These are phyloP conservation scores for Aspergillus saccharolyticus DNA, from an alignment of 495 filamentous ascomycete species.

Conservation along the genomic window DNA sequence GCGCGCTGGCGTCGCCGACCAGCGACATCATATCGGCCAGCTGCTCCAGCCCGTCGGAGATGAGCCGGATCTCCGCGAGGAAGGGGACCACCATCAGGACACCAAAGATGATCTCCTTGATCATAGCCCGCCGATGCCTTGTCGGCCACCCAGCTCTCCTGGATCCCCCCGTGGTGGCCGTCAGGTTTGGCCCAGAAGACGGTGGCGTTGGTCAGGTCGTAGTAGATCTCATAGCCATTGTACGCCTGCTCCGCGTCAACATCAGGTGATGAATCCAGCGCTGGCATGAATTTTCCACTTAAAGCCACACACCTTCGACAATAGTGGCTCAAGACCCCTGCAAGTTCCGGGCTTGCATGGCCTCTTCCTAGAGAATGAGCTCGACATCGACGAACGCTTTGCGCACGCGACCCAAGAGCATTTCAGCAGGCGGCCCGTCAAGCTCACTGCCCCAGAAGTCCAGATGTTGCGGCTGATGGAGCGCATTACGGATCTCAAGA, in stretches of 20 bases:
- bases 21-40: conserved; percentile 3
- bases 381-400: not conserved
- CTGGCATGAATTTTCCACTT: not conserved
- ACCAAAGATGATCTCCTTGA: conserved; percentile 1
- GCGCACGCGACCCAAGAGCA: not conserved
- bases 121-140: not conserved
- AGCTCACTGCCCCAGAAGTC: not conserved
- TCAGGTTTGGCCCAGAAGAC: not conserved
- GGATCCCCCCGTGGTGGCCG: not conserved
- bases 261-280: too few relatives aligned
- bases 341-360: not conserved
- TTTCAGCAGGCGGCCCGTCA: not conserved
- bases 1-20: not conserved
- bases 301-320: not conserved
- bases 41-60: not conserved
- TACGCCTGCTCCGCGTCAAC: not conserved
- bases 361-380: not conserved
- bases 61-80: not conserved
- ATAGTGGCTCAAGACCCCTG: not conserved
- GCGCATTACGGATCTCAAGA: not conserved
- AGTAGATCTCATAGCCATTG: conserved; percentile 1
- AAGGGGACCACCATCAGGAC: not conserved
- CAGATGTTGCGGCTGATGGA: conserved; percentile 1
- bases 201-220: not conserved
- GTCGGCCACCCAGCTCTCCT: not conserved